Base-by-base conservation (phyloP, 805 yeast species). In the Lipomyces sp. region DNA sequence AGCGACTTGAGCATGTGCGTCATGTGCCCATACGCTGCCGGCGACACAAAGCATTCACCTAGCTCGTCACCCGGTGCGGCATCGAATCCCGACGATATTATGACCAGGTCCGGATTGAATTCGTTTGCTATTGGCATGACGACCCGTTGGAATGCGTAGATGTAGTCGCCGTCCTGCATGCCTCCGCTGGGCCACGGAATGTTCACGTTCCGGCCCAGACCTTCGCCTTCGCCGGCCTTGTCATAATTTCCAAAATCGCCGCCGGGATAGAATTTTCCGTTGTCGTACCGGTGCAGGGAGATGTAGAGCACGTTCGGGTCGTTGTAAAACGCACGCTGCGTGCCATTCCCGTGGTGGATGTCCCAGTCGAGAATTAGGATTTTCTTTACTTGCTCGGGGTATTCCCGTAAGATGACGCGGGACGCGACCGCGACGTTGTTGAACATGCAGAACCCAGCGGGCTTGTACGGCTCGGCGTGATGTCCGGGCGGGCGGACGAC, bases 401-500 rank as follows among this genome's bases (percentile, higher is more conserved):
- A 91, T 49, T 78, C 75, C 59, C 82, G 82, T 50, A 93, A 70
- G 57, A 90, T 84, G 52, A 83, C 81, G 63, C 85, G 85, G 16
- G 97, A 95, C 1, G 98, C 98, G 18, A 93, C 96, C 0, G 98
- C 96, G 22, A 93, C 99, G 64, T 93, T 93, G 55, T 95, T 85
- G 65, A 93, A 93, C 40, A 93, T 73, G 70, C 98, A 93, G 66
- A 93, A 93, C 13, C 99, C 99, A 42, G 96, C 98, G 0, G 98
- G 95, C 14, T 89, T 74, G 59, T 87, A 93, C 1, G 99, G 98
- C 65, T 95, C 99, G 0, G 98, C 98, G 65, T 93, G 99, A 71
- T 93, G 99, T 5, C 99, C 99, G 0, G 99, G 99, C 1, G 99
- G 99, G 59, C 99, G 80, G 14, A 93, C 96, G 6, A 93, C 86